Percentiles rank a stretch among this genome's conserved stretches.
Evolutionary conservation across 2,329 filamentous ascomycete species (phyloP).

Genomic region (Didymella segeticola): DNA sequence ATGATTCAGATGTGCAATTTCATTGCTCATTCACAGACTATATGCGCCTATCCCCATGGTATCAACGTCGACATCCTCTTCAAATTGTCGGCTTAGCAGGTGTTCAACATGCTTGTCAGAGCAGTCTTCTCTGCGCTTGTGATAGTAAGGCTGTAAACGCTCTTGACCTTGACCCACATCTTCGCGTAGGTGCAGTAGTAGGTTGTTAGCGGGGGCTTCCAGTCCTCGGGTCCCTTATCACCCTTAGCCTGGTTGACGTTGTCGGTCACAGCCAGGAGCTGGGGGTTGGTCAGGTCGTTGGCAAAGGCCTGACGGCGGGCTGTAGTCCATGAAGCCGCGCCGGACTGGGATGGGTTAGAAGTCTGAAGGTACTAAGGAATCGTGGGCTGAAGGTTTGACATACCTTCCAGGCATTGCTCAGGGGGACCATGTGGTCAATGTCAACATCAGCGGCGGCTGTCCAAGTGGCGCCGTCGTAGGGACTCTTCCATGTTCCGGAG

Average conservation of each 20-base stretch:
- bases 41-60: too few species aligned
- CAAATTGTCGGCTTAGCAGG: conserved; percentile 56
- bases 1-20: too few species aligned
- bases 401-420: conserved; percentile 78
- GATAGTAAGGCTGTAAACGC: conserved; percentile 70
- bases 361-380: background rate
- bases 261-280: conserved; percentile 81
- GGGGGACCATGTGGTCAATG: conserved; percentile 83
- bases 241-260: conserved; percentile 76
- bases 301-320: conserved; percentile 71
- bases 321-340: conserved; percentile 75
- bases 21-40: too few species aligned
- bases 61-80: too few species aligned
- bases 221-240: conserved; percentile 75
- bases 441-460: conserved; percentile 73
- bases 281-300: conserved; percentile 77
- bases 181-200: conserved; percentile 82
- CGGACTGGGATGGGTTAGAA: conserved; percentile 58
- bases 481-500: conserved; percentile 72
- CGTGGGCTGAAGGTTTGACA: conserved; percentile 33
- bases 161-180: conserved; percentile 81
- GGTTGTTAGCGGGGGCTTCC: conserved; percentile 68
- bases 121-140: conserved; percentile 76
- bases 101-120: conserved; percentile 68
- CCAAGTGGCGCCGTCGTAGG: conserved; percentile 78